Conservation (phyloP, 2,329 filamentous ascomycete genomes). For the Parascedosporium putredinis region DNA sequence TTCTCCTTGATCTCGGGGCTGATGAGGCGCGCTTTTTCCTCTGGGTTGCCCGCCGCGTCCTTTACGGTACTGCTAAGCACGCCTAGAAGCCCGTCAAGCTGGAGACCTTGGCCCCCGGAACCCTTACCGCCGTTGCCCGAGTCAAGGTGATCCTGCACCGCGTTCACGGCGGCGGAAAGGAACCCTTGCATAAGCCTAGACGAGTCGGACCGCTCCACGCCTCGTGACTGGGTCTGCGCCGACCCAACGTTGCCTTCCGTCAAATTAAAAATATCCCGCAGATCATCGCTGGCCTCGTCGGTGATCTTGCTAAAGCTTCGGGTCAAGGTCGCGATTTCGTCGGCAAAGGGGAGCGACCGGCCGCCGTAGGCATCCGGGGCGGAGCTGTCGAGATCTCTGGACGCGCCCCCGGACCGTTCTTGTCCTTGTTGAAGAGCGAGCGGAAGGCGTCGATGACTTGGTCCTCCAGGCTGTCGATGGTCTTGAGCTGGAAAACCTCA, state of each 20-base stretch:
- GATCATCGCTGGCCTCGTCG: conserved; percentile 30
- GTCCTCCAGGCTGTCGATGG: conserved; percentile 33
- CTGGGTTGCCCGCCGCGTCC: conserved; percentile 32
- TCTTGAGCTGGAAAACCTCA: conserved; percentile 31
- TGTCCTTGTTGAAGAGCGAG: conserved; percentile 29
- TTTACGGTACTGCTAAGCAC: conserved; percentile 31
- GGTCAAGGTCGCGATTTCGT: conserved; percentile 31
- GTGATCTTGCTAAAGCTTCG: conserved; percentile 28
- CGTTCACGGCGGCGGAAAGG: conserved; percentile 29
- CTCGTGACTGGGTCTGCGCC: conserved; percentile 18
- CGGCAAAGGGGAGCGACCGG: conserved; percentile 32
- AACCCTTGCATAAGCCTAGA: conserved; percentile 24
- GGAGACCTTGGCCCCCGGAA: conserved; percentile 21
- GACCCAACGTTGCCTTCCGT: conserved; percentile 23
- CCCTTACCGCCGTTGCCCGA: conserved; percentile 14
- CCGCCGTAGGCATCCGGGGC: conserved; percentile 30
- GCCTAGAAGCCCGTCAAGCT: conserved; percentile 32
- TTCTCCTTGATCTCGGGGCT: conserved; percentile 36
- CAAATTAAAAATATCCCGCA: conserved; percentile 32
- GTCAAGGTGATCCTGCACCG: conserved; percentile 30
- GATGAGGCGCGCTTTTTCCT: conserved; percentile 33
- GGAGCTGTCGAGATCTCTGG: conserved; percentile 20
- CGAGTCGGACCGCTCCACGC: conserved; percentile 14
- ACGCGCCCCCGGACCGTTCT: conserved; percentile 11
- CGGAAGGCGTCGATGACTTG: conserved; percentile 34